These are phyloP conservation scores for Podospora comata DNA, from an alignment of 495 filamentous ascomycete species.

Conservation along the genomic window DNA sequence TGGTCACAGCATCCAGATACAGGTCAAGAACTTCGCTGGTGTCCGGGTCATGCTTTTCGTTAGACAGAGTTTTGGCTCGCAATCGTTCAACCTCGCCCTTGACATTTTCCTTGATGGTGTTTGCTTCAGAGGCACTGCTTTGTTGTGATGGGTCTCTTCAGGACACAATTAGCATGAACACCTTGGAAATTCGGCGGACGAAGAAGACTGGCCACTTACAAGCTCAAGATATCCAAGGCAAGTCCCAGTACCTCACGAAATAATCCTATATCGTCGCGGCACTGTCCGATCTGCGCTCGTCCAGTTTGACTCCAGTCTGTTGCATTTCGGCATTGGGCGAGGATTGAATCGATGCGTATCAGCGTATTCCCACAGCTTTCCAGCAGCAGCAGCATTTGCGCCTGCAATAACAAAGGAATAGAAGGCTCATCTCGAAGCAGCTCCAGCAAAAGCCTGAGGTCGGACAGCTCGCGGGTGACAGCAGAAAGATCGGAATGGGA, in stretches of 20 bases:
- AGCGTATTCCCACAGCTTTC: conserved; percentile 24
- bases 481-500: conserved; percentile 30
- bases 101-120: conserved; percentile 7
- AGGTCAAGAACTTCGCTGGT: conserved; percentile 7
- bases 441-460: conserved; percentile 32
- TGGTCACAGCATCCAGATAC: conserved; percentile 21
- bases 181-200: background rate
- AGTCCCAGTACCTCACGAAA: conserved; percentile 25
- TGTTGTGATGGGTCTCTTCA: conserved; percentile 4
- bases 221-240: conserved; percentile 25
- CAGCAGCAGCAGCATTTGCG: conserved; percentile 24
- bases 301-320: conserved; percentile 23
- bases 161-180: background rate
- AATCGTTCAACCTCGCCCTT: conserved; percentile 21
- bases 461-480: conserved; percentile 32
- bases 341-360: conserved; percentile 19
- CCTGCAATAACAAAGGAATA: conserved; percentile 23
- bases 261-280: conserved; percentile 16
- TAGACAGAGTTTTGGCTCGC: background rate
- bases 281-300: conserved; percentile 15
- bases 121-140: conserved; percentile 1
- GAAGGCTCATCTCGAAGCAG: conserved; percentile 26
- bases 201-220: conserved; percentile 13
- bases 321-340: conserved; percentile 19
- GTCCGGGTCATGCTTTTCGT: conserved; percentile 1